Base-by-base conservation (phyloP, 2,329 filamentous ascomycete genomes). In the Apiospora arundinis region DNA sequence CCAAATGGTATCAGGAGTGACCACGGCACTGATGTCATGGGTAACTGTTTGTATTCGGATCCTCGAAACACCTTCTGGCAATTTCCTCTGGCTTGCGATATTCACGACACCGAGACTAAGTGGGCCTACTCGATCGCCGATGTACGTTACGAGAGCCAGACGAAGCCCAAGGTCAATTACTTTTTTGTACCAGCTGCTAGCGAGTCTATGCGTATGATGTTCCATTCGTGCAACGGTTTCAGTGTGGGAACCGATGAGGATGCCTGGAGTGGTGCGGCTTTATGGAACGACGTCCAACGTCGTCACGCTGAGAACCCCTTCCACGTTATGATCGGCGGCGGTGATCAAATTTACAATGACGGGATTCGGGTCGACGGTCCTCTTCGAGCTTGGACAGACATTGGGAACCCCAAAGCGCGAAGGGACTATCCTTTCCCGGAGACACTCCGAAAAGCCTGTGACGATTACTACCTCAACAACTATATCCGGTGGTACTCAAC, bases 121-220 rank as follows among this genome's bases (percentile, higher is more conserved):
- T 97, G 94, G 91, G 89, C 92, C 76, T 98, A 98, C 82, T 85
- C 85, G 28, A 89, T 98, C 72, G 88, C 90, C 9, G 88, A 88
- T 18, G 83, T 96, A 78, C 87, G 85, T 67, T 92, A 91, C 78
- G 83, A 86, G 69, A 88, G 88, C 74, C 82, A 85, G 49, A 85
- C 85, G 74, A 89, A 90, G 79, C 85, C 86, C 8, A 85, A 83
- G 72, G 82, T 80, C 84, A 97, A 87, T 83, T 89, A 75, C 68
- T 99, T 99, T 82, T 97, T 92, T 86, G 90, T 98, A 5, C 95
- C 96, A 16, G 94, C 93, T 16, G 86, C 87, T 71, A 89, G 90
- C 63, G 92, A 98, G 82, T 93, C 93, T 5, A 98, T 99, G 95
- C 94, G 97, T 79, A 93, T 98, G 79, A 97, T 98, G 94, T 99